Evolutionary conservation across 108 stramenopile genomes (phyloP).

Genomic region (Nitzschia sp.): DNA sequence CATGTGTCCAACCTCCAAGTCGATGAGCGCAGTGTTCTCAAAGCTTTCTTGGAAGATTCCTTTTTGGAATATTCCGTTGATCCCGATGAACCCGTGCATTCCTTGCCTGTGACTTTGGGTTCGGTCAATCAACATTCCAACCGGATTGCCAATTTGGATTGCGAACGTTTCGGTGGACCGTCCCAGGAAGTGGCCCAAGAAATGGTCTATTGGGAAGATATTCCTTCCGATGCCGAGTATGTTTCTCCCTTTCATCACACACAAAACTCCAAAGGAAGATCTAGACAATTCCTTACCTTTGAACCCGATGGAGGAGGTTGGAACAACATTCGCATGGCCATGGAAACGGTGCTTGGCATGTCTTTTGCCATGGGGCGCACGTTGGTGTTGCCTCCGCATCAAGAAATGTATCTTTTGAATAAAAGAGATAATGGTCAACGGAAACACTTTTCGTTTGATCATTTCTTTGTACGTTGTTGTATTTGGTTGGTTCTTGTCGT

Average conservation of each 20-base stretch:
- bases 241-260: conserved; percentile 60
- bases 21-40: conserved; percentile 11
- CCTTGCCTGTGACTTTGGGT: not conserved
- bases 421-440: conserved; percentile 62
- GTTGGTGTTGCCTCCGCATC: conserved; percentile 64
- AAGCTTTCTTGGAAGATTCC: conserved; percentile 17
- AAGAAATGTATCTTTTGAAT: conserved; percentile 51
- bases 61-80: conserved; percentile 1
- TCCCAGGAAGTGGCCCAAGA: conserved; percentile 57
- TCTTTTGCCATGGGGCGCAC: conserved; percentile 90
- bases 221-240: conserved; percentile 60
- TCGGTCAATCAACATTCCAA: not conserved
- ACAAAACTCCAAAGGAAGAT: conserved; percentile 10
- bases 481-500: not conserved
- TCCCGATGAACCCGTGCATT: not conserved
- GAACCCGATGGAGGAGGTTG: conserved; percentile 89
- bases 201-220: conserved; percentile 89
- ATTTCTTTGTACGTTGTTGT: conserved; percentile 49
- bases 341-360: conserved; percentile 58
- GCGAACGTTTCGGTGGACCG: conserved; percentile 73
- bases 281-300: conserved; percentile 89
- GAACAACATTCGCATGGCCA: conserved; percentile 91
- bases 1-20: conserved; percentile 9
- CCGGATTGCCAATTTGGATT: conserved; percentile 62
- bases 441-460: conserved; percentile 67